Percentiles rank a stretch among this genome's conserved stretches.
Conservation (phyloP, 2,329 filamentous ascomycete genomes). For the Fusarium mundagurra region DNA sequence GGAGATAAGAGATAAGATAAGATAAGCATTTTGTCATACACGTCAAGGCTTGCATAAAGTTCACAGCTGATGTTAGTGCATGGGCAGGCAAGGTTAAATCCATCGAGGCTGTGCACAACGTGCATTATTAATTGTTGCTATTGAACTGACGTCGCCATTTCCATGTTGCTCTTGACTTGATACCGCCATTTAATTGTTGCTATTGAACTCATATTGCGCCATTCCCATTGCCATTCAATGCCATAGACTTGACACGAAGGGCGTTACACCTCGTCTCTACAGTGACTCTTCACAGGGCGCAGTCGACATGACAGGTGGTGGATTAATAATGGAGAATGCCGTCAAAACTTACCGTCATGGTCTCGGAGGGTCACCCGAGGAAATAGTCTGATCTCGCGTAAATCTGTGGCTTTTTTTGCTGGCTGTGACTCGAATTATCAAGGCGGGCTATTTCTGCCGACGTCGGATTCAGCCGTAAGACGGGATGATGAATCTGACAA, state of each 20-base stretch:
- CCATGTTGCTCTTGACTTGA: background rate
- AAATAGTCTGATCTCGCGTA: conserved; percentile 8
- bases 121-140: background rate
- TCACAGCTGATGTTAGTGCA: no score
- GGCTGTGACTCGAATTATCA: conserved; percentile 17
- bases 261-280: background rate
- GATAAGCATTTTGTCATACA: background rate
- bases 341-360: conserved; percentile 2
- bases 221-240: background rate
- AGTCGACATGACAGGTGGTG: conserved; percentile 27
- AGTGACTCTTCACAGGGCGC: conserved; percentile 20
- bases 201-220: background rate
- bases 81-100: no score
- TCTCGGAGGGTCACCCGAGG: background rate
- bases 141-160: background rate
- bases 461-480: conserved; percentile 13
- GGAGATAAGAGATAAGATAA: background rate
- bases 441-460: conserved; percentile 1
- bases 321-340: conserved; percentile 34
- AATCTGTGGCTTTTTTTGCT: conserved; percentile 26
- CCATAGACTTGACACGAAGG: background rate
- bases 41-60: no score
- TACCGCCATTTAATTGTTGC: background rate
- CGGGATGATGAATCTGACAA: conserved; percentile 2
- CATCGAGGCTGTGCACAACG: background rate